phyloP scores from a whole-genome alignment of 2,329 filamentous ascomycete species.

The Colletotrichum echinochloae region DNA sequence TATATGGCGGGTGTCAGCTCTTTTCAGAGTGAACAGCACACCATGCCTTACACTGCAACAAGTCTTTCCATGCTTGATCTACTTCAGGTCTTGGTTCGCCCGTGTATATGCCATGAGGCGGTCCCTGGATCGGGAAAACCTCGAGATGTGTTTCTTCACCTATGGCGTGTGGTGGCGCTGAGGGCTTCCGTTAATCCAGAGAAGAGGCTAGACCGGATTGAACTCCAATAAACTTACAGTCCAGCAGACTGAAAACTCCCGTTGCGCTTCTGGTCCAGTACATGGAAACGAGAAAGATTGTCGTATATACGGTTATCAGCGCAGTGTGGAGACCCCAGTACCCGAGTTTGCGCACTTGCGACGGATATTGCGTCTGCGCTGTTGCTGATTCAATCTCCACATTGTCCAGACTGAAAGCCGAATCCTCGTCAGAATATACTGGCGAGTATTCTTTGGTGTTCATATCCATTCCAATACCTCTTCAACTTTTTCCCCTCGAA shows the following conservation, averaged over 20 bases:
- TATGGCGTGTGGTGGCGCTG: conserved; percentile 22
- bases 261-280: not conserved
- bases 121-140: conserved; percentile 35
- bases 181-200: not conserved
- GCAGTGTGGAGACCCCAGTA: conserved; percentile 25
- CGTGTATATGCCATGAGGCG: conserved; percentile 36
- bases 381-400: conserved; percentile 11
- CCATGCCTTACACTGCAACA: conserved; percentile 25
- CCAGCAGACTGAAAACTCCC: conserved; percentile 29
- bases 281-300: conserved; percentile 11
- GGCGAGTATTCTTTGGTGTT: conserved; percentile 14
- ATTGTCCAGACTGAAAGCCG: conserved; percentile 17
- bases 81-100: conserved; percentile 34
- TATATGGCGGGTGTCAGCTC: not conserved
- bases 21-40: rapidly evolving
- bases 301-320: conserved; percentile 22
- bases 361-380: not conserved
- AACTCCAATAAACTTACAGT: conserved; percentile 1
- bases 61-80: conserved; percentile 35
- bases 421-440: conserved; percentile 23
- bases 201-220: too few relatives aligned
- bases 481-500: not conserved
- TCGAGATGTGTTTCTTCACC: conserved; percentile 33
- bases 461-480: not conserved
- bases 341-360: not conserved